phyloP scores from a whole-genome alignment of 2,329 filamentous ascomycete species.

The Intubia oerlemansii region DNA sequence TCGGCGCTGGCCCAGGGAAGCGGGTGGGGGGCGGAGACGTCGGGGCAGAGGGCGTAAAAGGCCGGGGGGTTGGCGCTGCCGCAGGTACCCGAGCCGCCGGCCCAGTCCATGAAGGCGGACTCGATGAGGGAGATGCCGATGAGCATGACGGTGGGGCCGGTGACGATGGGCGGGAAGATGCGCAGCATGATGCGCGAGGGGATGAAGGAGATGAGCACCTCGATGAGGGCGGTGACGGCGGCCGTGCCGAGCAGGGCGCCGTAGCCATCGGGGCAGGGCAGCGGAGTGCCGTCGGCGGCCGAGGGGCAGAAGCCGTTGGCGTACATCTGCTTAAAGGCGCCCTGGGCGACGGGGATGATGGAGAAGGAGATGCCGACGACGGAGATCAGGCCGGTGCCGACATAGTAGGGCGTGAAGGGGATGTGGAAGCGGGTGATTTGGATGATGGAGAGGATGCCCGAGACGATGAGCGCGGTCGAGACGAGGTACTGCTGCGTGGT shows the following conservation, averaged over 20 bases:
- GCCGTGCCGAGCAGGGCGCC: constrained; percentile 54
- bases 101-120: constrained; percentile 58
- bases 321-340: constrained; percentile 61
- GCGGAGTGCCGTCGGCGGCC: constrained; percentile 36
- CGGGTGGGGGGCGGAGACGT: constrained; percentile 44
- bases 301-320: constrained; percentile 43
- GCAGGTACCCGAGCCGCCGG: constrained; percentile 46
- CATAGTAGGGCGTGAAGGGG: constrained; percentile 45
- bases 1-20: constrained; percentile 62
- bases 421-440: constrained; percentile 65
- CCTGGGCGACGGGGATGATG: constrained; percentile 51
- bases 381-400: constrained; percentile 56
- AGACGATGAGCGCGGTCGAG: constrained; percentile 59
- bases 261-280: constrained; percentile 59
- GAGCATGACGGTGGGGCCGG: constrained; percentile 27
- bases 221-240: constrained; percentile 42
- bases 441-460: constrained; percentile 49
- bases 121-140: constrained; percentile 56
- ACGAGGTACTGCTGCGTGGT: constrained; percentile 55
- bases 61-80: constrained; percentile 24
- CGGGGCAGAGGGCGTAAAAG: constrained; percentile 43
- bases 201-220: constrained; percentile 55
- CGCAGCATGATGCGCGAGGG: constrained; percentile 45
- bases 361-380: constrained; percentile 64
- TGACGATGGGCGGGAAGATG: constrained; percentile 52